Evolutionary conservation across 2,329 filamentous ascomycete species (phyloP).

Genomic region (Monilinia laxa): DNA sequence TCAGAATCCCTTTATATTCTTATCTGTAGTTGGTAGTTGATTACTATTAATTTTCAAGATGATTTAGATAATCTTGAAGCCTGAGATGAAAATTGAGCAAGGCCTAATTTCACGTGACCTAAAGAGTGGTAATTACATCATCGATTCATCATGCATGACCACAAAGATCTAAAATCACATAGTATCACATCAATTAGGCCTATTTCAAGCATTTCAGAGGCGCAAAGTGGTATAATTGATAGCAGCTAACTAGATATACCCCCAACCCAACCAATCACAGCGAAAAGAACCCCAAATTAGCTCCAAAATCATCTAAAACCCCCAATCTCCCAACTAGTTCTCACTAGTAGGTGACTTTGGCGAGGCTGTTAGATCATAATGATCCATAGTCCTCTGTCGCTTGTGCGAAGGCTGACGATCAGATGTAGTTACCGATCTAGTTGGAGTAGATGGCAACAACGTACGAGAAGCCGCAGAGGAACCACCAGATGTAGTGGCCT

Average conservation of each 20-base stretch:
- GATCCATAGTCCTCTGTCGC: neutral
- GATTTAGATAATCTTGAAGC: neutral
- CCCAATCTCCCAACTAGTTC: neutral
- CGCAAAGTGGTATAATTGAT: neutral
- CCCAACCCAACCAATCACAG: neutral
- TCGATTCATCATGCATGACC: neutral
- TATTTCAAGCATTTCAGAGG: neutral
- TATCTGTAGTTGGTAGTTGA: neutral
- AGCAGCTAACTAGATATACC: neutral
- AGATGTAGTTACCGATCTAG: neutral
- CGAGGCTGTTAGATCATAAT: neutral
- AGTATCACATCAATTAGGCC: neutral
- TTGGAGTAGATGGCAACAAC: neutral
- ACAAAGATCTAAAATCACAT: neutral
- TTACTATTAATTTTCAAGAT: no score
- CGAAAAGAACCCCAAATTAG: neutral
- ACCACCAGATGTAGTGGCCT: no score
- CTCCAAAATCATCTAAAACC: neutral
- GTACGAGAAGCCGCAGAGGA: neutral
- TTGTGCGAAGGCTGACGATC: neutral
- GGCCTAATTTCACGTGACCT: neutral
- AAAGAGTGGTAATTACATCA: neutral
- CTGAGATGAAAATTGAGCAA: neutral
- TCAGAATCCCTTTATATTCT: neutral
- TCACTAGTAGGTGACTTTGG: neutral